A percentile compares a stretch with the other conserved stretches of the same genome.
These are phyloP conservation scores for Vigna unguiculata DNA, from an alignment of 306 rosid species.

Conservation along the genomic window DNA sequence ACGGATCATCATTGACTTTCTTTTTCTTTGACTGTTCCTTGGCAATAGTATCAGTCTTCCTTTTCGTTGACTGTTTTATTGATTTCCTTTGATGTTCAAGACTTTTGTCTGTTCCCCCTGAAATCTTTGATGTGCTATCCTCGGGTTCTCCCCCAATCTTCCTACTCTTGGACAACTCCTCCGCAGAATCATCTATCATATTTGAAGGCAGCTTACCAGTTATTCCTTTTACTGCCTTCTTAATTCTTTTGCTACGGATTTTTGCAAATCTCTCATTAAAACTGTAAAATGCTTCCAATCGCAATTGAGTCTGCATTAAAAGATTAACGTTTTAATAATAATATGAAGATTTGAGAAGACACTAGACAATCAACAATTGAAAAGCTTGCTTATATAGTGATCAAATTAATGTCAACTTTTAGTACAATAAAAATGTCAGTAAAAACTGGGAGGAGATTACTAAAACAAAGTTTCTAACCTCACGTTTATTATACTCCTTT, in stretches of 20 bases:
- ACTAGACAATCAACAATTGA: slow-evolving; percentile 28
- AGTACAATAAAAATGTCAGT: slow-evolving; percentile 13
- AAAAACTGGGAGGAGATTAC: slow-evolving; percentile 3
- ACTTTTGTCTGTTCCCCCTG: slow-evolving; percentile 47
- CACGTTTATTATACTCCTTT: slow-evolving; percentile 81
- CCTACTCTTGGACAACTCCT: slow-evolving; percentile 44
- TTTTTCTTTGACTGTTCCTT: slow-evolving; percentile 47
- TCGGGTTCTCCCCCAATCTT: slow-evolving; percentile 48
- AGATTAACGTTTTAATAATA: slow-evolving; percentile 33
- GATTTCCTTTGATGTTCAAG: slow-evolving; percentile 46
- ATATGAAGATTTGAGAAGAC: slow-evolving; percentile 10
- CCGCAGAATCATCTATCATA: slow-evolving; percentile 53
- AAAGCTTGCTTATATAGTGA: slow-evolving; percentile 16
- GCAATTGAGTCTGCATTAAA: slow-evolving; percentile 82
- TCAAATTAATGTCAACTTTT: slow-evolving; percentile 28
- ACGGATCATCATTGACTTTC: slow-evolving; percentile 33
- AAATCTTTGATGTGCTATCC: slow-evolving; percentile 51
- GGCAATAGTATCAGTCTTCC: slow-evolving; percentile 50
- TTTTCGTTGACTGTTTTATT: slow-evolving; percentile 60
- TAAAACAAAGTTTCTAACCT: slow-evolving; percentile 59
- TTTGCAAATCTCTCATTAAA: slow-evolving; percentile 92
- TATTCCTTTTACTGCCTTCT: slow-evolving; percentile 86
- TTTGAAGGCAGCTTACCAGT: slow-evolving; percentile 65
- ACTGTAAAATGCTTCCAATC: slow-evolving; percentile 90
- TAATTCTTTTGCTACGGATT: slow-evolving; percentile 92